Evolutionary conservation across 2,329 filamentous ascomycete species (phyloP).

Genomic region (Sarocladium strictum): DNA sequence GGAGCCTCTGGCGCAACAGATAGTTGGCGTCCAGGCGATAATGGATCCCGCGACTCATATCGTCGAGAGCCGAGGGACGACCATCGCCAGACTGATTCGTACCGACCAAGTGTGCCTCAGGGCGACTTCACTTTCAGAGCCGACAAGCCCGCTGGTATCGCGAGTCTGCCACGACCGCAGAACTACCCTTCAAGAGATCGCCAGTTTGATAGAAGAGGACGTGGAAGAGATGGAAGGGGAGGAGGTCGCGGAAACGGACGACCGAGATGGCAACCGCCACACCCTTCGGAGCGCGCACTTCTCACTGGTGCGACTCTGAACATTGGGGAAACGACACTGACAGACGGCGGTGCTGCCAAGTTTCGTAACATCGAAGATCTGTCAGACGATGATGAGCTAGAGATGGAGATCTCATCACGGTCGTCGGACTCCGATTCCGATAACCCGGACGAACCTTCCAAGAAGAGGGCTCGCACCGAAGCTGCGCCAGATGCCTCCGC

Average conservation of each 20-base stretch:
- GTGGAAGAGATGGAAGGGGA: conserved; percentile 19
- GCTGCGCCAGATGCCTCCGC: conserved; percentile 27
- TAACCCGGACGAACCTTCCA: conserved; percentile 32
- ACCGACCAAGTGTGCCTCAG: conserved; percentile 28
- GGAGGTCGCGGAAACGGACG: conserved; percentile 21
- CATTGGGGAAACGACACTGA: conserved; percentile 39
- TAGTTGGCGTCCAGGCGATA: conserved; percentile 4
- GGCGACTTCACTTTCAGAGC: conserved; percentile 52
- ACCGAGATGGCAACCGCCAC: conserved; percentile 31
- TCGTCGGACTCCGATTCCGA: conserved; percentile 16
- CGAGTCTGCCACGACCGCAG: conserved; percentile 21
- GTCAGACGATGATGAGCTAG: conserved; percentile 58
- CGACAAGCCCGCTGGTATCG: conserved; percentile 44
- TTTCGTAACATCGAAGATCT: conserved; percentile 52
- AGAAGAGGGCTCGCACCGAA: conserved; percentile 26
- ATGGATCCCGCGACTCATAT: neutral
- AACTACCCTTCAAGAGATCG: conserved; percentile 11
- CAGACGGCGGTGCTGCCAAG: conserved; percentile 40
- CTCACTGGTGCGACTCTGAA: conserved; percentile 36
- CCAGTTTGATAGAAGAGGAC: conserved; percentile 1
- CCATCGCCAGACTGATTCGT: conserved; percentile 12
- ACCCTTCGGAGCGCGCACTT: conserved; percentile 43
- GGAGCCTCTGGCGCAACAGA: neutral
- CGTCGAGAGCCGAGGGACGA: neutral
- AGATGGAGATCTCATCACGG: conserved; percentile 53